Percentiles rank a stretch among this genome's conserved stretches.
Evolutionary conservation across 805 yeast genomes (phyloP).

Genomic region (Diddensiella transvaalensis): DNA sequence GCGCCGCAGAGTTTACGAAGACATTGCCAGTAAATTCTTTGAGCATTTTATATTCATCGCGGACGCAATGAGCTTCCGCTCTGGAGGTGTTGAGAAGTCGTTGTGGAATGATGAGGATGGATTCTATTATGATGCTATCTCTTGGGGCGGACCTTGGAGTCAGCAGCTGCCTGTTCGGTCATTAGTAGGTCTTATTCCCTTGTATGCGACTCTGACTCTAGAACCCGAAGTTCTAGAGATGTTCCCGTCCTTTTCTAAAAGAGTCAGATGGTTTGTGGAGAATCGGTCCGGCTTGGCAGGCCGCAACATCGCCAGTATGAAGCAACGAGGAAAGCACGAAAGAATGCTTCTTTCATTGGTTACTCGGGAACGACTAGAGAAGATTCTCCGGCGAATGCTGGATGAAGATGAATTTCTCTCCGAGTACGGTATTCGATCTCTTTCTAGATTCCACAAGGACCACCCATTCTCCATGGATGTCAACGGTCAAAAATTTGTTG

Average conservation of each 20-base stretch:
- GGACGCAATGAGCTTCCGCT: constrained; percentile 82
- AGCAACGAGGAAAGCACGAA: constrained; percentile 73
- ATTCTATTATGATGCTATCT: constrained; percentile 86
- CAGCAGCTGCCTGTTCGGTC: constrained; percentile 81
- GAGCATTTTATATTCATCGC: constrained; percentile 90
- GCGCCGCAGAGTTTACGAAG: constrained; percentile 81
- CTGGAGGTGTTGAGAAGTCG: constrained; percentile 51
- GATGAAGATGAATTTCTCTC: constrained; percentile 85
- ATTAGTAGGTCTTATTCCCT: constrained; percentile 85
- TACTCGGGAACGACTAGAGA: constrained; percentile 68
- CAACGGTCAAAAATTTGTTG: constrained; percentile 65
- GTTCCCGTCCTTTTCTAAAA: constrained; percentile 77
- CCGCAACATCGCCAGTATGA: constrained; percentile 84
- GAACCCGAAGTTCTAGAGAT: constrained; percentile 76
- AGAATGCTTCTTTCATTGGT: constrained; percentile 77
- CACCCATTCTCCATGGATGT: constrained; percentile 84
- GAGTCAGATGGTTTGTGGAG: constrained; percentile 79
- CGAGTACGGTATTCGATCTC: constrained; percentile 79
- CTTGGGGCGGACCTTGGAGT: constrained; percentile 65
- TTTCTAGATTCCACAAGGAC: constrained; percentile 80
- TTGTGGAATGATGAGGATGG: constrained; percentile 89
- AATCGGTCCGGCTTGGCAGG: constrained; percentile 66
- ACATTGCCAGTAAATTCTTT: constrained; percentile 89
- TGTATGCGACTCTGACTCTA: constrained; percentile 82
- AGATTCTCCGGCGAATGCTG: constrained; percentile 74